Evolutionary conservation across 345 rosid genomes (phyloP), one percentile per base, ranked within the genome.

Genomic region (Arabis alpina): DNA sequence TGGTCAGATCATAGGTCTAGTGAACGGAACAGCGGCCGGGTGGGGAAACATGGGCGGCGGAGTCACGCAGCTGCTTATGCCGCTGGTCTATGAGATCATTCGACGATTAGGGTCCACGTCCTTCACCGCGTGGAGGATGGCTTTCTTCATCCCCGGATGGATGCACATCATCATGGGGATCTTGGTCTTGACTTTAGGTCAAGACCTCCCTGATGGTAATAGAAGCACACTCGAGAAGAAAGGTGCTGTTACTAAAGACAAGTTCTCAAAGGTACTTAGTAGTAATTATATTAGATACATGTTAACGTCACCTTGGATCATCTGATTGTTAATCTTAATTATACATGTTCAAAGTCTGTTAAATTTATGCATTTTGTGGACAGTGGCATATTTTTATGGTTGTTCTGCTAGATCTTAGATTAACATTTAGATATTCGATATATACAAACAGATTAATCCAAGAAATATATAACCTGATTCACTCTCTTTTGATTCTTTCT

Each of bases 31-130:
- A 0, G 96, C 98, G 0, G 98, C 93, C 1, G 96, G 96, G 2
- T 92, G 98, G 98, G 98, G 98, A 0, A 92, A 90, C 64, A 88
- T 90, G 96, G 98, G 98, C 0, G 95, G 98, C 3, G 96, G 98
- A 2, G 91, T 87, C 12, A 92, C 98, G 28, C 98, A 90, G 75
- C 82, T 92, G 1, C 10, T 90, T 41, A 92, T 92, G 98, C 96
- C 98, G 1, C 0, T 92, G 10, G 91, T 92, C 53, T 90, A 83
- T 48, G 96, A 92, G 34, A 37, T 89, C 61, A 82, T 92, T 23
- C 49, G 66, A 48, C 75, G 69, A 23, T 8, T 47, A 0, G 96
- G 98, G 4, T 54, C 95, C 0, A 85, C 93, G 28, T 88, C 96
- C 1, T 92, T 86, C 81, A 84, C 88, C 1, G 95, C 96, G 8